Evolutionary conservation across 129 eudicot genomes (phyloP), one percentile per base, ranked within the genome.

Genomic region (Calendula officinalis): DNA sequence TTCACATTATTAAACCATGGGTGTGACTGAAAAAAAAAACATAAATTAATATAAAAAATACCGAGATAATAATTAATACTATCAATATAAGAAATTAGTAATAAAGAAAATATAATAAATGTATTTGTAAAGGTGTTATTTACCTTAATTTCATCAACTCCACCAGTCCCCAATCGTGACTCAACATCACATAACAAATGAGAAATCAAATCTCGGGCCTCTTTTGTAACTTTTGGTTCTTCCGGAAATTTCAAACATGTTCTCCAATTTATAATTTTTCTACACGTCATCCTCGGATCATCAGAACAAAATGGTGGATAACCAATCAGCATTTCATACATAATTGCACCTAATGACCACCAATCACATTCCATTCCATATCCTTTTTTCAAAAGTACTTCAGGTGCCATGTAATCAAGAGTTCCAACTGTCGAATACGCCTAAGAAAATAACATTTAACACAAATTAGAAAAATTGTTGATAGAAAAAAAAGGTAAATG

Each of bases 361-460:
- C 95, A 86, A 65, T 89, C 97, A 62, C 97, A 89, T 79, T 89
- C 95, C 87, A 85, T 81, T 63, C 97, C 95, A 44, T 89, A 89
- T 49, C 97, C 97, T 50, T 89, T 89, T 61, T 89, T 89, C 53
- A 89, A 70, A 50, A 89, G 60, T 62, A 85, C 97, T 77, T 85
- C 97, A 6, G 97, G 97, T 74, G 97, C 97, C 95, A 86, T 89
- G 54, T 89, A 89, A 71, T 89, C 97, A 30, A 89, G 97, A 67
- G 97, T 89, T 74, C 97, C 97, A 39, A 89, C 97, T 9, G 97
- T 89, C 60, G 97, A 89, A 72, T 85, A 85, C 16, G 97, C 97
- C 97, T 85, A 64, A 68, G 75, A 30, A 43, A 44, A 13, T 40
- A 54, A 64, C 33, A 38, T 43, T 39, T 52, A 46, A 41, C 33